Evolutionary conservation across 306 rosid species (phyloP), one percentile per base, ranked within the genome.

Genomic region (Trifolium repens): DNA sequence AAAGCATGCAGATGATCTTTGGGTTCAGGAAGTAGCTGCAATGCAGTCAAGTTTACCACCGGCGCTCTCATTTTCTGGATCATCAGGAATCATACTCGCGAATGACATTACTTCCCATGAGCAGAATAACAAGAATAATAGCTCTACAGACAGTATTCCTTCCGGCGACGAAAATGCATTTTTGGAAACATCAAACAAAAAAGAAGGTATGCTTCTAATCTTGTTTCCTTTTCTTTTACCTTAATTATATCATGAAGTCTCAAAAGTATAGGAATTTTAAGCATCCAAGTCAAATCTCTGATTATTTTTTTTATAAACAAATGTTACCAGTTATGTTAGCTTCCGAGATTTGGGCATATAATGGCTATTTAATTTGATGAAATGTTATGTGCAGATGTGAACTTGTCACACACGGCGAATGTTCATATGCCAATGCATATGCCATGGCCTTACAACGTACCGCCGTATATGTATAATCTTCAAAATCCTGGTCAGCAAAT

Each of bases 1-100:
- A 78, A 86, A 86, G 69, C 85, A 81, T 62, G 86, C 67, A 19
- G 88, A 86, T 76, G 87, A 76, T 76, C 85, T 81, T 72, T 86
- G 87, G 87, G 77, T 86, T 73, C 55, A 86, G 79, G 90, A 86
- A 84, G 83, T 86, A 7, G 87, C 90, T 50, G 87, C 90, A 64
- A 59, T 84, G 84, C 84, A 86, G 62, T 78, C 90, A 72, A 78
- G 74, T 74, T 76, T 81, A 69, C 87, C 85, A 9, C 22, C 80
- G 1, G 78, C 69, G 26, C 72, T 84, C 55, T 79, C 84, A 64
- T 84, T 83, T 80, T 76, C 82, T 63, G 89, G 63, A 57, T 10
- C 90, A 79, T 84, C 88, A 0, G 90, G 86, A 81, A 83, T 86
- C 47, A 71, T 86, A 76, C 80, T 86, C 6, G 82, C 86, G 6